Base-by-base conservation (phyloP, 352 stramenopile species). In the Pythium utonaiense region DNA sequence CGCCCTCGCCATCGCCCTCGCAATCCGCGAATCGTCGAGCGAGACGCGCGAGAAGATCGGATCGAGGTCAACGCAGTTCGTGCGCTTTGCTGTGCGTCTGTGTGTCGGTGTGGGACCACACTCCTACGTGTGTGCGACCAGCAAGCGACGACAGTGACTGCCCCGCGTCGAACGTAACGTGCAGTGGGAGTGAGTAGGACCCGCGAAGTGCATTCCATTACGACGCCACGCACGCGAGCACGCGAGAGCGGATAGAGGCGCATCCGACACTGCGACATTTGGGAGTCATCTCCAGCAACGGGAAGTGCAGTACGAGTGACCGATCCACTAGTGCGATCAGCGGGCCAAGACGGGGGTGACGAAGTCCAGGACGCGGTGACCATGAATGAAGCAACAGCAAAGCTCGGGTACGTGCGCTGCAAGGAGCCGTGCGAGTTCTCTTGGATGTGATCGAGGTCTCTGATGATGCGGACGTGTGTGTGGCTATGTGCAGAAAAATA, bases 401-500 rank as follows among this genome's bases (percentile, higher is more conserved):
- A 78, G 38, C 56, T 76, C 28, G 71, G 71, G 71, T 78, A 45
- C 54, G 69, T 57, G 21, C 9, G 28, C 5, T 33, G 9, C 28
- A 9, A n/a, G n/a, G n/a, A n/a, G 28, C 28, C 28, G 28, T 9
- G 5, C 9, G 28, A 33, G 5, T 9, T 33, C 28, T 33, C n/a
- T n/a, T n/a, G n/a, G n/a, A n/a, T n/a, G n/a, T n/a, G n/a, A n/a
- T n/a, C n/a, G n/a, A n/a, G n/a, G n/a, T n/a, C n/a, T 38, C 24
- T 22, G 38, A 49, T 41, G 42, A 7, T 55, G 36, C 38, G n/a
- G n/a, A 8, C 48, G 19, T 50, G 49, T 44, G 28, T 27, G 33
- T 57, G 53, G 50, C 33, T 38, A 38, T 73, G 31, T 67, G 34
- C 49, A 96, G 86, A 42, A 96, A 96, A 89, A 96, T 96, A 70